Percentiles rank a stretch among this genome's conserved stretches.
phyloP scores from a whole-genome alignment of 768 basidiomycete genomes.

The Gelatoporia subvermispora region DNA sequence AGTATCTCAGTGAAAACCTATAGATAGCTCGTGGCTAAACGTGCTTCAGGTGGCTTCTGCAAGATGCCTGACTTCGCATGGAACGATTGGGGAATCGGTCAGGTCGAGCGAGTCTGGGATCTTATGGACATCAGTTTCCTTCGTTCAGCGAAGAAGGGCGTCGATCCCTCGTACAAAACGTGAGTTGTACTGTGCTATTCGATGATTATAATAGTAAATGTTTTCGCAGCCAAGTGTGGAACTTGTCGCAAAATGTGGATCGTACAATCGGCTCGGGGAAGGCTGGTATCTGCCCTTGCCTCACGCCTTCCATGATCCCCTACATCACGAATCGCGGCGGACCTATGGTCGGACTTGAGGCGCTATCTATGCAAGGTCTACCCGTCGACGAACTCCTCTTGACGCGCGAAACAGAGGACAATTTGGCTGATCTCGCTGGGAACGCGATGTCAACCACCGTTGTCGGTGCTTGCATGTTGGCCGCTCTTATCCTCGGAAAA shows the following conservation, averaged over 20 bases:
- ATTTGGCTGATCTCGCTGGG: constrained; percentile 89
- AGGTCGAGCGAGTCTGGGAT: constrained; percentile 95
- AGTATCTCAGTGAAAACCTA: not conserved
- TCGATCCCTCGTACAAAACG: constrained; percentile 89
- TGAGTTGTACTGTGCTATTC: constrained; percentile 32
- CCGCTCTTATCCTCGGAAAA: constrained; percentile 67
- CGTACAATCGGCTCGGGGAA: constrained; percentile 78
- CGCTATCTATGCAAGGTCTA: constrained; percentile 89
- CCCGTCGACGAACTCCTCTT: constrained; percentile 88
- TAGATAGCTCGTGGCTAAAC: not conserved
- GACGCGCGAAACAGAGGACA: constrained; percentile 90
- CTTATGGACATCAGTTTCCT: constrained; percentile 88
- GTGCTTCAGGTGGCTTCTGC: constrained; percentile 63
- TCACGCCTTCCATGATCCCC: constrained; percentile 95
- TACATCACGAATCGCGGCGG: constrained; percentile 95
- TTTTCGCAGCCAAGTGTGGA: constrained; percentile 76
- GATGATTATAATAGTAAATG: not conserved
- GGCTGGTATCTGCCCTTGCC: constrained; percentile 84
- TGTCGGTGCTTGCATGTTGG: constrained; percentile 84
- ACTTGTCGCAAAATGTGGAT: constrained; percentile 95
- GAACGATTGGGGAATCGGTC: constrained; percentile 90
- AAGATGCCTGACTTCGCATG: constrained; percentile 87
- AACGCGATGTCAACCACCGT: constrained; percentile 99
- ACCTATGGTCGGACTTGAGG: constrained; percentile 91
- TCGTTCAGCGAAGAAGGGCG: constrained; percentile 71